Evolutionary conservation across 805 yeast genomes (phyloP).

Genomic region (Cephaloascus albidus): DNA sequence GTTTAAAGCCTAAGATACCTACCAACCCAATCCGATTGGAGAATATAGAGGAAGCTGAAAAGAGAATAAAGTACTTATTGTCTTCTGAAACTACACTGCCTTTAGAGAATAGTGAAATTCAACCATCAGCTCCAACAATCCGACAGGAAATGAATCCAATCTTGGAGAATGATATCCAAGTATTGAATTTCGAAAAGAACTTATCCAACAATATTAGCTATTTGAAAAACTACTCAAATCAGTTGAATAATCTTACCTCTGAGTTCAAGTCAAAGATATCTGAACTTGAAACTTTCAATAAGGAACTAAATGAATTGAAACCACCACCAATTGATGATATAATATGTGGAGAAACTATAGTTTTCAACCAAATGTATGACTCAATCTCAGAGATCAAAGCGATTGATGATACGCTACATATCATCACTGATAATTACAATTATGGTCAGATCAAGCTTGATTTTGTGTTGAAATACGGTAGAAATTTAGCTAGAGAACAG

Average conservation of each 20-base stretch:
- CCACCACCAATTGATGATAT: conserved; percentile 30
- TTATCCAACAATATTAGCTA: conserved; percentile 4
- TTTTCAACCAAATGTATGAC: conserved; percentile 53
- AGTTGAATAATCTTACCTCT: conserved; percentile 15
- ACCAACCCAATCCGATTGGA: not conserved
- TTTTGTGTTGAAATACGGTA: conserved; percentile 10
- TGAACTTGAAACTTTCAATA: conserved; percentile 16
- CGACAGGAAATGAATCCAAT: conserved; percentile 10
- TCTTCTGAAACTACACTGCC: conserved; percentile 1
- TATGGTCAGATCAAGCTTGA: conserved; percentile 33
- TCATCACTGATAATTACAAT: conserved; percentile 48
- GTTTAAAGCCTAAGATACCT: not conserved
- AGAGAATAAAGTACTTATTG: not conserved
- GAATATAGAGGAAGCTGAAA: not conserved
- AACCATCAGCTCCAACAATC: conserved; percentile 10
- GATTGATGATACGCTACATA: conserved; percentile 54
- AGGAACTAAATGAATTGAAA: conserved; percentile 16
- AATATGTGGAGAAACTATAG: conserved; percentile 41
- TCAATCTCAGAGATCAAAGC: conserved; percentile 61
- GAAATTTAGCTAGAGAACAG: conserved; percentile 57
- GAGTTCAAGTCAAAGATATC: conserved; percentile 15
- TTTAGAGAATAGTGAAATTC: not conserved
- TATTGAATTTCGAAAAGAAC: conserved; percentile 13
- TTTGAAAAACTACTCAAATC: conserved; percentile 1
- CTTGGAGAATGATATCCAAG: conserved; percentile 8